phyloP scores from a whole-genome alignment of 2,329 filamentous ascomycete genomes.

The Dryadomyces quercivorus region DNA sequence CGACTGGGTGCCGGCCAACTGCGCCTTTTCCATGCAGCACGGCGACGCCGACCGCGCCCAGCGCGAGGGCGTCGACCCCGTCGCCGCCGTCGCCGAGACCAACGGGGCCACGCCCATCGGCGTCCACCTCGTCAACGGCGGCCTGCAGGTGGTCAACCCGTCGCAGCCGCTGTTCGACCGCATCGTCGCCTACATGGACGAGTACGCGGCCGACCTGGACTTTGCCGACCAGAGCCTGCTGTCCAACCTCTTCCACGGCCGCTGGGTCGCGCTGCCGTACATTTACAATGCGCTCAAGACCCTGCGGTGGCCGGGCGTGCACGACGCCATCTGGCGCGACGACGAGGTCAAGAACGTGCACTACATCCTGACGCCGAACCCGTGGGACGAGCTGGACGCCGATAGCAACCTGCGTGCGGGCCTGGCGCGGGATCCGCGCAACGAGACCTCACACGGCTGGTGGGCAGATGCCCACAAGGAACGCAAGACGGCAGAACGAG shows the following conservation, averaged over 20 bases:
- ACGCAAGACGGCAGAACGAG: slow-evolving; percentile 11
- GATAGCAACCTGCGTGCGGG: slow-evolving; percentile 25
- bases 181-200: slow-evolving; percentile 38
- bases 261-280: slow-evolving; percentile 48
- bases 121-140: slow-evolving; percentile 42
- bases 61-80: slow-evolving; percentile 29
- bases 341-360: slow-evolving; percentile 48
- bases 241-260: slow-evolving; percentile 38
- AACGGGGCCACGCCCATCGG: slow-evolving; percentile 21
- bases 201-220: slow-evolving; percentile 31
- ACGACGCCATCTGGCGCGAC: slow-evolving; percentile 44
- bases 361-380: slow-evolving; percentile 47
- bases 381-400: slow-evolving; percentile 42
- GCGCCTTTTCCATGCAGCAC: slow-evolving; percentile 38
- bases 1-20: slow-evolving; percentile 50
- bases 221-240: slow-evolving; percentile 51
- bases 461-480: slow-evolving; percentile 38
- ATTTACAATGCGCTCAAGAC: slow-evolving; percentile 53
- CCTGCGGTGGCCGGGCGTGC: slow-evolving; percentile 33
- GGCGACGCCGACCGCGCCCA: slow-evolving; percentile 32
- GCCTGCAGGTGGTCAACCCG: slow-evolving; percentile 45
- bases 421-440: slow-evolving; percentile 19
- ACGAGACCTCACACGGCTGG: slow-evolving; percentile 40
- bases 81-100: slow-evolving; percentile 3
- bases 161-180: slow-evolving; percentile 32